Percentiles rank a stretch among this genome's conserved stretches.
These are phyloP conservation scores for Chrysoporthe puriensis DNA, from an alignment of 2,329 filamentous ascomycete species.

Conservation along the genomic window DNA sequence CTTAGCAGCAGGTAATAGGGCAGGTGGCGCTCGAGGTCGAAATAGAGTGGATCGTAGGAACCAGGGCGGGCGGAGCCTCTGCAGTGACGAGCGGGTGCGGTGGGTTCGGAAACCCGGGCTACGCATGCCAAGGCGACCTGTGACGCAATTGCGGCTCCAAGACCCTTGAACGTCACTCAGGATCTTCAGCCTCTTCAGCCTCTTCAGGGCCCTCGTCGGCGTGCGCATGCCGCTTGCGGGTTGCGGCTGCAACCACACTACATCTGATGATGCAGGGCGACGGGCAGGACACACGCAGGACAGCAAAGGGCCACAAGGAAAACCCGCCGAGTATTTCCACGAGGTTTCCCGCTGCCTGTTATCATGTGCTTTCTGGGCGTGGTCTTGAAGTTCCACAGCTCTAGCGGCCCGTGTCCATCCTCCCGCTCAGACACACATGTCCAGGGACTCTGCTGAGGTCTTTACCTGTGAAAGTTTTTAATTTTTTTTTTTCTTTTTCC, in stretches of 20 bases:
- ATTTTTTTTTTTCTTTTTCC: no score
- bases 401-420: neutral
- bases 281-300: neutral
- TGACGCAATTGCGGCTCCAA: constrained; percentile 20
- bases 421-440: neutral
- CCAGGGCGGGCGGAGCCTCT: constrained; percentile 5
- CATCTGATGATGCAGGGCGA: neutral
- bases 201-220: neutral
- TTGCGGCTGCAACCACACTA: constrained; percentile 8
- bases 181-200: neutral
- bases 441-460: neutral
- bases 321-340: constrained; percentile 15
- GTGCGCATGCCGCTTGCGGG: neutral
- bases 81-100: constrained; percentile 4
- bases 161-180: constrained; percentile 14
- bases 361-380: neutral
- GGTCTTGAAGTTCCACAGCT: neutral
- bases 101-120: neutral
- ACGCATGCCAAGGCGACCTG: constrained; percentile 15
- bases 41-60: constrained; percentile 2
- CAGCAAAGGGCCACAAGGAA: neutral
- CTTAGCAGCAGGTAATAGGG: neutral
- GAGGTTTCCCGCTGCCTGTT: neutral
- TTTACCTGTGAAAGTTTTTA: neutral
- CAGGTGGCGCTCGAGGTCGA: neutral